Evolutionary conservation across 2,329 filamentous ascomycete species (phyloP).

Genomic region (Neodidymelliopsis sp.): DNA sequence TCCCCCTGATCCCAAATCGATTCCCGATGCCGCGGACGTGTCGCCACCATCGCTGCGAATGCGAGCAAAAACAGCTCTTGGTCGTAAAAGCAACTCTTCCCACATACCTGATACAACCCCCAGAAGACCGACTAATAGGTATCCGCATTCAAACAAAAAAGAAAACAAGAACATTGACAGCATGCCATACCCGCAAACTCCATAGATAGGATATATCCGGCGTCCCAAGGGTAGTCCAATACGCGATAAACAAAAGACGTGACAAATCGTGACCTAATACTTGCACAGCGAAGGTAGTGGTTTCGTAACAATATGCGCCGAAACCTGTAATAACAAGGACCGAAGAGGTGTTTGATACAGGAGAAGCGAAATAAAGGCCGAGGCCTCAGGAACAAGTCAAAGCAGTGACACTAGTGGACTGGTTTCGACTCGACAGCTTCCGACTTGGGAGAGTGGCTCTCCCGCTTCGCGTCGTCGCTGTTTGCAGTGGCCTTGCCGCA

Average conservation of each 20-base stretch:
- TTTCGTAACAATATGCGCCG: conserved; percentile 28
- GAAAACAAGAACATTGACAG: conserved; percentile 15
- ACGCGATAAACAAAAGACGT: conserved; percentile 30
- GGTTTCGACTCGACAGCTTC: conserved; percentile 41
- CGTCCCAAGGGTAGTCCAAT: conserved; percentile 29
- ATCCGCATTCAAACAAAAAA: conserved; percentile 33
- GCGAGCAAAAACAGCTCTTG: conserved; percentile 20
- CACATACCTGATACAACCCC: conserved; percentile 34
- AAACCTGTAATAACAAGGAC: conserved; percentile 17
- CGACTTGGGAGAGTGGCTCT: conserved; percentile 44
- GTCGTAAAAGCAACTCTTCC: conserved; percentile 10
- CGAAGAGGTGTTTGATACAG: conserved; percentile 46
- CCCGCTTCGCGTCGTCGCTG: conserved; percentile 43
- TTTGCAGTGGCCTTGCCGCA: conserved; percentile 62
- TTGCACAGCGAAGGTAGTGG: conserved; percentile 36
- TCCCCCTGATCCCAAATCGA: background rate
- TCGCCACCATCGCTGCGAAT: conserved; percentile 9
- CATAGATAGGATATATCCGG: conserved; percentile 29
- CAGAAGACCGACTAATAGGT: conserved; percentile 39
- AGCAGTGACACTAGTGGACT: conserved; percentile 31
- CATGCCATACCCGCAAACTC: conserved; percentile 24
- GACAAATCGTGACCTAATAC: conserved; percentile 36
- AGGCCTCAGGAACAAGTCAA: conserved; percentile 12
- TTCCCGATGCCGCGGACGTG: conserved; percentile 3
- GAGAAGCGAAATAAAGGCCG: conserved; percentile 35